These are phyloP conservation scores for Alternaria triticimaculans DNA, from an alignment of 2,329 filamentous ascomycete genomes.

Conservation along the genomic window DNA sequence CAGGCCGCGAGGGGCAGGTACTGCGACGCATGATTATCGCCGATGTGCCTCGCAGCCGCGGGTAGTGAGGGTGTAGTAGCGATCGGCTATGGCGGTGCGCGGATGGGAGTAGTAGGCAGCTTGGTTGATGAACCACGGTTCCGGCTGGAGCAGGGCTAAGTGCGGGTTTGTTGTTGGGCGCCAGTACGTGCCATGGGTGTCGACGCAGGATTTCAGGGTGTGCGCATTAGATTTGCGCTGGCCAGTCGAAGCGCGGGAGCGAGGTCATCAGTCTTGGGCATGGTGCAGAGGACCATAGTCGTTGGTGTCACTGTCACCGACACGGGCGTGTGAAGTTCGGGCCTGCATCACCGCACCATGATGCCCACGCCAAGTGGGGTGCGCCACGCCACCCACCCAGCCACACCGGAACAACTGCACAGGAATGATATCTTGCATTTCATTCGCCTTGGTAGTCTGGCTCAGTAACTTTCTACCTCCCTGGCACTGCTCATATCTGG, in stretches of 20 bases:
- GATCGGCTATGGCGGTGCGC: slow-evolving; percentile 10
- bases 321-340: slow-evolving; percentile 25
- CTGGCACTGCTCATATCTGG: slow-evolving; percentile 69
- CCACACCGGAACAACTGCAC: slow-evolving; percentile 21
- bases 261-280: slow-evolving; percentile 27
- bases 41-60: slow-evolving; percentile 9
- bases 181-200: slow-evolving; percentile 29
- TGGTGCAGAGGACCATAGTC: slow-evolving; percentile 27
- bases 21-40: slow-evolving; percentile 41
- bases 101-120: not conserved
- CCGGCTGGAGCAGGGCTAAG: slow-evolving; percentile 14
- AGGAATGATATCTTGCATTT: not conserved
- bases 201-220: slow-evolving; percentile 34
- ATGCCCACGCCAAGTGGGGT: slow-evolving; percentile 24
- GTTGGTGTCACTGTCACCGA: slow-evolving; percentile 17
- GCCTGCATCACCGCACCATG: slow-evolving; percentile 16
- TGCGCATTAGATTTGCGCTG: slow-evolving; percentile 29
- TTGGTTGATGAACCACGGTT: slow-evolving; percentile 17
- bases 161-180: slow-evolving; percentile 35
- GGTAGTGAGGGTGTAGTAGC: slow-evolving; percentile 13
- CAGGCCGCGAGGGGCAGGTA: slow-evolving; percentile 37
- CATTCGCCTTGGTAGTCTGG: not conserved
- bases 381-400: slow-evolving; percentile 12
- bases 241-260: slow-evolving; percentile 30
- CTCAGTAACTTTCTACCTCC: slow-evolving; percentile 51